A percentile compares a stretch with the other conserved stretches of the same genome.
These are phyloP conservation scores for Lophiostoma macrostomum DNA, from an alignment of 495 filamentous ascomycete genomes.

Conservation along the genomic window DNA sequence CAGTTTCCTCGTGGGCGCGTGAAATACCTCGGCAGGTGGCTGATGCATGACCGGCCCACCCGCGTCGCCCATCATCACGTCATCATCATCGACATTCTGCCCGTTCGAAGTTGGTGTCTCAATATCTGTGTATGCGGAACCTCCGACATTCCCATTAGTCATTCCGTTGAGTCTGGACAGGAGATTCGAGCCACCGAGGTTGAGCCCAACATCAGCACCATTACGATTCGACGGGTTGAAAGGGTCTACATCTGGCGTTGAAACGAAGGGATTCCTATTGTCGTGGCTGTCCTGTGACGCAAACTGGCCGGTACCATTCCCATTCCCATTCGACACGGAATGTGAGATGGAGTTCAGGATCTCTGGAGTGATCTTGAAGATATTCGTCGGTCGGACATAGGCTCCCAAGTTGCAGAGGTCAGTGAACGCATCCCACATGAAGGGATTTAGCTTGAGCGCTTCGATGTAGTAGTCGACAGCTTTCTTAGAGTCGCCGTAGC, in stretches of 20 bases:
- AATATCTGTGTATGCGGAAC: constrained; percentile 24
- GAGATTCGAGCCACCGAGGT: constrained; percentile 32
- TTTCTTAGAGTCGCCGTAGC: constrained; percentile 73
- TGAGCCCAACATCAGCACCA: constrained; percentile 30
- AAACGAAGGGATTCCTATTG: constrained; percentile 31
- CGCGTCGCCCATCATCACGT: constrained; percentile 41
- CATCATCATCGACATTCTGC: constrained; percentile 34
- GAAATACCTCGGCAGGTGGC: constrained; percentile 56
- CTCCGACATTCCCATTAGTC: constrained; percentile 17
- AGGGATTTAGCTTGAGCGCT: constrained; percentile 84
- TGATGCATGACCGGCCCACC: constrained; percentile 27
- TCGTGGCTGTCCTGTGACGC: constrained; percentile 15
- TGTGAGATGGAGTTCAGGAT: constrained; percentile 51
- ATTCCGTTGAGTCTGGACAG: constrained; percentile 34
- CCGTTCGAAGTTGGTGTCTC: constrained; percentile 41
- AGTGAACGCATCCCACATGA: constrained; percentile 97
- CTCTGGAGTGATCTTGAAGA: constrained; percentile 77
- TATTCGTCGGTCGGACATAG: constrained; percentile 66
- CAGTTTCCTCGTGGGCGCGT: constrained; percentile 62
- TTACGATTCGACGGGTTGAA: constrained; percentile 35
- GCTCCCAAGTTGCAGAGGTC: constrained; percentile 62
- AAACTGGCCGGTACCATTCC: constrained; percentile 4
- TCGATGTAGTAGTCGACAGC: constrained; percentile 82
- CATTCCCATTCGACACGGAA: constrained; percentile 23
- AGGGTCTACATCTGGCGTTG: constrained; percentile 40